Conservation (phyloP, 2,329 filamentous ascomycete species). For the Colletotrichum liriopes region DNA sequence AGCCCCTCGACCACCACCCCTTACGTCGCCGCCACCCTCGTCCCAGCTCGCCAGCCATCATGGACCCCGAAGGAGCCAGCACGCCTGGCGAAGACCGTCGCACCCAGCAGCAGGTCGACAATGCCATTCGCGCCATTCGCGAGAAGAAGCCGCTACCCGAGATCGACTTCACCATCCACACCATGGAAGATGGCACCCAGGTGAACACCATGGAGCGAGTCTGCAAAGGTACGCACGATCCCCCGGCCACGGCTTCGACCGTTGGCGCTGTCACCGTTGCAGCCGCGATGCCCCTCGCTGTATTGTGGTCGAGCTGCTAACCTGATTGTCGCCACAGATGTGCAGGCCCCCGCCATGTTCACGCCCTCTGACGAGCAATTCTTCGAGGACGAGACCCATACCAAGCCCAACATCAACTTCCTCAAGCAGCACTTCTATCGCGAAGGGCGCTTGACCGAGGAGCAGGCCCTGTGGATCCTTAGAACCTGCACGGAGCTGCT, state of each 20-base stretch:
- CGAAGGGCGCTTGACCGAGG: conserved; percentile 95
- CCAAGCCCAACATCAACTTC: conserved; percentile 93
- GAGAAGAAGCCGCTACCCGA: conserved; percentile 97
- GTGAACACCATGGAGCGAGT: conserved; percentile 97
- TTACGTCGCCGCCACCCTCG: conserved; percentile 16
- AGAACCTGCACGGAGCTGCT: conserved; percentile 89
- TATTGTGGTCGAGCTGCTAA: conserved; percentile 43
- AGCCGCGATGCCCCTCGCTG: conserved; percentile 36
- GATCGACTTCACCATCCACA: conserved; percentile 98
- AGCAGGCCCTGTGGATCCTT: conserved; percentile 97
- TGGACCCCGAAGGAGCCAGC: conserved; percentile 64
- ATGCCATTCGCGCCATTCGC: conserved; percentile 91
- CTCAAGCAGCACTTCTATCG: conserved; percentile 99
- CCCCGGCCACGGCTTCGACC: conserved; percentile 28
- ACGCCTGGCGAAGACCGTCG: conserved; percentile 61
- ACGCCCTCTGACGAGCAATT: conserved; percentile 96
- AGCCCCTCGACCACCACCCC: conserved; percentile 25
- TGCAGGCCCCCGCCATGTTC: conserved; percentile 95
- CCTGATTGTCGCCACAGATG: conserved; percentile 72
- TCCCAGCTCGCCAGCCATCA: conserved; percentile 49
- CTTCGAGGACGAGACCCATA: conserved; percentile 86
- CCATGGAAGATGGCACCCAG: conserved; percentile 96
- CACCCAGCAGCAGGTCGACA: conserved; percentile 80
- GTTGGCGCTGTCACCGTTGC: conserved; percentile 44
- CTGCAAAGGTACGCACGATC: conserved; percentile 85